These are phyloP conservation scores for Cafeteria roenbergensis DNA, from an alignment of 108 stramenopile genomes.

Conservation along the genomic window DNA sequence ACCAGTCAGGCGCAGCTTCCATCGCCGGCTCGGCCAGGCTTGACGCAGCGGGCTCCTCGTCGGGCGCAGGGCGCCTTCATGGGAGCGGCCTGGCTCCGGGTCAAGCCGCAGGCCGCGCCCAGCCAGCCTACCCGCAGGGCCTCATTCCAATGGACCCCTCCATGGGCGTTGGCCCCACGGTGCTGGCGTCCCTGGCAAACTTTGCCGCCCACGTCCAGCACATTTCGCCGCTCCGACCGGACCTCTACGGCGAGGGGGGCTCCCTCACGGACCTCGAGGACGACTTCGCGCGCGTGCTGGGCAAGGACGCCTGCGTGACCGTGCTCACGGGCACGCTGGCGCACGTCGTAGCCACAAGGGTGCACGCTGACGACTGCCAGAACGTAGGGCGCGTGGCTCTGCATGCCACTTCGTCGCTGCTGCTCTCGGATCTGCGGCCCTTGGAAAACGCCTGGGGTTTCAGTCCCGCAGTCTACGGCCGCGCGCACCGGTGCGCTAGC, in stretches of 20 bases:
- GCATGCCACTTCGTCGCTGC: slow-evolving; percentile 54
- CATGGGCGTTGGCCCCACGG: no score
- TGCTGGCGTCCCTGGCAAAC: no score
- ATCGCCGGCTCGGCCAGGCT: no score
- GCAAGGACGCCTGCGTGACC: slow-evolving; percentile 61
- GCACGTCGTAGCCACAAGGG: slow-evolving; percentile 53
- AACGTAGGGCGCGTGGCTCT: slow-evolving; percentile 37
- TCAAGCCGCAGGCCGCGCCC: no score
- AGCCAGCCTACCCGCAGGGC: no score
- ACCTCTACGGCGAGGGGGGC: neutral
- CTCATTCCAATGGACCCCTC: no score
- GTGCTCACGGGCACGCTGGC: slow-evolving; percentile 65
- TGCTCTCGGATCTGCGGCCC: slow-evolving; percentile 53
- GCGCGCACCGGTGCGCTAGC: slow-evolving; percentile 1
- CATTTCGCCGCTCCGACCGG: no score
- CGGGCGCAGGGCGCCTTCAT: no score
- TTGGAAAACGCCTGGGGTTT: slow-evolving; percentile 41
- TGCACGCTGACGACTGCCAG: slow-evolving; percentile 28
- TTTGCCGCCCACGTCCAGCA: no score
- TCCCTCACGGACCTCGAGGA: slow-evolving; percentile 53
- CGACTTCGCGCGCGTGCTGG: slow-evolving; percentile 46
- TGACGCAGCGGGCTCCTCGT: no score
- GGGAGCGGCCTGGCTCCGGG: no score
- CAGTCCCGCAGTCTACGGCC: slow-evolving; percentile 26
- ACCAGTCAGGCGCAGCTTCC: no score